Base-by-base conservation (phyloP, 1,139 yeast species). In the Geotrichum carabidarum region DNA sequence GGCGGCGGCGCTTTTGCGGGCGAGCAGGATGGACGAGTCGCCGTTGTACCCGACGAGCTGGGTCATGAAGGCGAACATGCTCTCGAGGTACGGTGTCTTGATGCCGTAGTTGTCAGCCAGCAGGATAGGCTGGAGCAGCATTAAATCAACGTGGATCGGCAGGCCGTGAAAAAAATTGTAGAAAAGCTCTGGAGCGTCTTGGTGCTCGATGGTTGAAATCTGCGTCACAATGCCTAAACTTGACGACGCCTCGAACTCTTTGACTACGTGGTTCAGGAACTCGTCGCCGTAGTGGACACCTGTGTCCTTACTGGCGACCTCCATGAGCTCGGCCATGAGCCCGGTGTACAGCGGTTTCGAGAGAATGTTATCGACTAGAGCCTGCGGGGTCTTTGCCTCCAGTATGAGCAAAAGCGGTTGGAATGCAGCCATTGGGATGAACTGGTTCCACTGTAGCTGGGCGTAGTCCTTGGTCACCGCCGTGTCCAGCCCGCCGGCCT, bases 331-430 rank as follows among this genome's bases (percentile, higher is more conserved):
- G 8, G 46, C 42, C 7, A 46, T 53, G 1, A 88, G 73, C 1
- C 97, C 97, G n/a, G 88, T 79, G 35, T 88, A 78, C 59, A 90
- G 76, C 6, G 97, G 97, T 65, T 86, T 87, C 48, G 95, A 91
- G 58, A 89, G 75, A 47, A 89, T 84, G 68, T 87, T 89, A 38
- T 76, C 71, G 22, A 78, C 72, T 54, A 90, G 74, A 49, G 77
- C 71, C 40, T 73, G 72, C 0, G 95, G 89, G 61, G 74, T 77
- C 7, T 84, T 80, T 55, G 81, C 78, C 68, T 89, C 96, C 63
- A 90, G 83, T 18, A 88, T 68, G 37, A 89, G 77, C 49, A 88
- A 74, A 48, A 90, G 72, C 2, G 95, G 89, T 68, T 84, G 87
- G 65, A 89, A 82, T 14, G 90, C 84, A 47, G 88, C 80, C 58